A percentile compares a stretch with the other conserved stretches of the same genome.
Conservation (phyloP, 768 basidiomycete genomes). For the Tylopilus sp. region DNA sequence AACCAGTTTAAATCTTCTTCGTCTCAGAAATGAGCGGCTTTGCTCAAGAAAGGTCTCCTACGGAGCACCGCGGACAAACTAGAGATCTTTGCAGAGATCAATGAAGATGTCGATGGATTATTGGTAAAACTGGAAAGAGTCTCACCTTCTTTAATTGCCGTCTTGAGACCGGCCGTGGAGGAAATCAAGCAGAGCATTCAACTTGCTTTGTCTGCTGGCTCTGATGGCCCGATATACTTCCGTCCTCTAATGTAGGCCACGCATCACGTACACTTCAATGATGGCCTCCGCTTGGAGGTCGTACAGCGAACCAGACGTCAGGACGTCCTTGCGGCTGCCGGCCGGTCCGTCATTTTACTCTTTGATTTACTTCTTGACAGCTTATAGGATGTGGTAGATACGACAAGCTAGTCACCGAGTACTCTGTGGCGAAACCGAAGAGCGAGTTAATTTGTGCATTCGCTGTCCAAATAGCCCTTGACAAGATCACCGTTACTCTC, state of each 20-base stretch:
- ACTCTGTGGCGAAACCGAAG: slow-evolving; percentile 53
- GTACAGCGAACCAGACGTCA: slow-evolving; percentile 59
- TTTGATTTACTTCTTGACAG: background rate
- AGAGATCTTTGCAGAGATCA: slow-evolving; percentile 63
- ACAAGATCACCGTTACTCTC: slow-evolving; percentile 69
- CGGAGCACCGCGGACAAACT: slow-evolving; percentile 70
- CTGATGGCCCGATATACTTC: slow-evolving; percentile 60
- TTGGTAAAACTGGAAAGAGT: slow-evolving; percentile 56
- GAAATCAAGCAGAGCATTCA: slow-evolving; percentile 65
- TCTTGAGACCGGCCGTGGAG: slow-evolving; percentile 49
- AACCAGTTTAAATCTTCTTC: slow-evolving; percentile 60
- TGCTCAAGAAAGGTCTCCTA: slow-evolving; percentile 67
- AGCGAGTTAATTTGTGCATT: slow-evolving; percentile 59
- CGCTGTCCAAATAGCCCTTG: slow-evolving; percentile 73
- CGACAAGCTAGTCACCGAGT: slow-evolving; percentile 63
- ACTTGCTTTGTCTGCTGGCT: slow-evolving; percentile 58
- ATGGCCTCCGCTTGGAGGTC: slow-evolving; percentile 75
- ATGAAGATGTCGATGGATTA: slow-evolving; percentile 60
- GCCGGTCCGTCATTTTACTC: slow-evolving; percentile 49
- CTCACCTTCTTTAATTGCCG: slow-evolving; percentile 48
- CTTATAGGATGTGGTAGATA: slow-evolving; percentile 45
- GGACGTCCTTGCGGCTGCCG: slow-evolving; percentile 79
- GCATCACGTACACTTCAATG: slow-evolving; percentile 63
- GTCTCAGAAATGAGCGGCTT: slow-evolving; percentile 64
- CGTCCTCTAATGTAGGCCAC: slow-evolving; percentile 71